phyloP scores from a whole-genome alignment of 305 asterid genomes.

The Nicotiana rustica region DNA sequence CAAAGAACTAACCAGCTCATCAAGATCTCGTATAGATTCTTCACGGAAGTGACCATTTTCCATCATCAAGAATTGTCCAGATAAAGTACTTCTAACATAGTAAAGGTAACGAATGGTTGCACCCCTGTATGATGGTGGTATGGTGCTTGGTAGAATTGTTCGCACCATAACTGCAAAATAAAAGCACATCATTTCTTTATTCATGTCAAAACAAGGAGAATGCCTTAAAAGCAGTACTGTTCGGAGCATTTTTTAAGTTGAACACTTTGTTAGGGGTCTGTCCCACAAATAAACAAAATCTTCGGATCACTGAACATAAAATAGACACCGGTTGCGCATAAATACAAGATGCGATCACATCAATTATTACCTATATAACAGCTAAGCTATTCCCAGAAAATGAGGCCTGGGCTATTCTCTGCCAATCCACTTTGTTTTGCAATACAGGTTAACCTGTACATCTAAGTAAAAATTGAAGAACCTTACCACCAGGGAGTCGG shows the following conservation, averaged over 20 bases:
- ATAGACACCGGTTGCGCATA: background rate
- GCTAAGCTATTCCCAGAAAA: background rate
- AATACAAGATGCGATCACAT: slow-evolving; percentile 1
- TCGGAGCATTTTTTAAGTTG: background rate
- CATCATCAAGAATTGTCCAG: slow-evolving; percentile 69
- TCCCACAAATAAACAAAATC: background rate
- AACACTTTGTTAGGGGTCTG: background rate
- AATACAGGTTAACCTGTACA: background rate
- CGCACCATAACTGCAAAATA: slow-evolving; percentile 76
- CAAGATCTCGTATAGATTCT: slow-evolving; percentile 61
- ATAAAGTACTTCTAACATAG: slow-evolving; percentile 62
- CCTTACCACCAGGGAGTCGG: background rate
- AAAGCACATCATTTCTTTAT: slow-evolving; percentile 32
- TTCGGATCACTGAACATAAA: background rate
- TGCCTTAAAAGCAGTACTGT: background rate
- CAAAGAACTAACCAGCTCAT: slow-evolving; percentile 69
- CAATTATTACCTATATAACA: background rate
- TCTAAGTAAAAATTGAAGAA: background rate
- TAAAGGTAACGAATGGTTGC: slow-evolving; percentile 89
- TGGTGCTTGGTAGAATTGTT: slow-evolving; percentile 64
- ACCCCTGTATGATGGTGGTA: slow-evolving; percentile 93
- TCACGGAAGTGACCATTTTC: slow-evolving; percentile 65
- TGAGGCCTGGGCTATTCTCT: background rate
- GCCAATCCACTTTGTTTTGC: background rate
- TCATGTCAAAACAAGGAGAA: slow-evolving; percentile 26